These are phyloP conservation scores for Bertia moriformis DNA, from an alignment of 2,329 filamentous ascomycete species.

Conservation along the genomic window DNA sequence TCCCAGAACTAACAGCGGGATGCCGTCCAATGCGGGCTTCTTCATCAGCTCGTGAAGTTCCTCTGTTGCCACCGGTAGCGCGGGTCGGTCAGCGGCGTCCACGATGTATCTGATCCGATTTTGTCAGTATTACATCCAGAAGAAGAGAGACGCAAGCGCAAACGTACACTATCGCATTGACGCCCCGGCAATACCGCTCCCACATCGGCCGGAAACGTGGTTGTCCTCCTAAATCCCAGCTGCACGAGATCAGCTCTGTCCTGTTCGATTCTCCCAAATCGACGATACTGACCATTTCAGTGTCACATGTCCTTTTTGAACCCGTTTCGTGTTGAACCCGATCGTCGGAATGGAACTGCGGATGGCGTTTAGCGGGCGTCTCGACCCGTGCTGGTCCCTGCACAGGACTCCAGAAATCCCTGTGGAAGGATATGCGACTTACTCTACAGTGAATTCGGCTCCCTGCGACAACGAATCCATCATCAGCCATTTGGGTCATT, in stretches of 20 bases:
- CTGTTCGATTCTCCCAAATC: too few relatives aligned
- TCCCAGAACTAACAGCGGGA: constrained; percentile 82
- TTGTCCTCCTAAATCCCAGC: constrained; percentile 92
- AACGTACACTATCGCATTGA: constrained; percentile 70
- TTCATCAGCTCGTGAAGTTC: constrained; percentile 81
- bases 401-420: too few relatives aligned
- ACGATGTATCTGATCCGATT: constrained; percentile 76
- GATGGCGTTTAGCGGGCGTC: not conserved
- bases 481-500: constrained; percentile 6
- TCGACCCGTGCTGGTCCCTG: too few relatives aligned
- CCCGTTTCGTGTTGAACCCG: constrained; percentile 97
- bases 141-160: not conserved
- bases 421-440: too few relatives aligned
- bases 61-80: constrained; percentile 73
- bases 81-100: constrained; percentile 74
- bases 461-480: too few relatives aligned
- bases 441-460: constrained; percentile 98
- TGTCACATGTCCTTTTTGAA: constrained; percentile 95
- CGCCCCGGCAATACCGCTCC: constrained; percentile 94
- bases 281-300: constrained; percentile 56
- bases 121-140: too few relatives aligned
- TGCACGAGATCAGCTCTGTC: not conserved
- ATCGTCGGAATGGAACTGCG: constrained; percentile 89
- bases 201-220: constrained; percentile 97
- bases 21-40: constrained; percentile 72